Base-by-base conservation (phyloP, 2,329 filamentous ascomycete species). In the Westerdykella ornata region DNA sequence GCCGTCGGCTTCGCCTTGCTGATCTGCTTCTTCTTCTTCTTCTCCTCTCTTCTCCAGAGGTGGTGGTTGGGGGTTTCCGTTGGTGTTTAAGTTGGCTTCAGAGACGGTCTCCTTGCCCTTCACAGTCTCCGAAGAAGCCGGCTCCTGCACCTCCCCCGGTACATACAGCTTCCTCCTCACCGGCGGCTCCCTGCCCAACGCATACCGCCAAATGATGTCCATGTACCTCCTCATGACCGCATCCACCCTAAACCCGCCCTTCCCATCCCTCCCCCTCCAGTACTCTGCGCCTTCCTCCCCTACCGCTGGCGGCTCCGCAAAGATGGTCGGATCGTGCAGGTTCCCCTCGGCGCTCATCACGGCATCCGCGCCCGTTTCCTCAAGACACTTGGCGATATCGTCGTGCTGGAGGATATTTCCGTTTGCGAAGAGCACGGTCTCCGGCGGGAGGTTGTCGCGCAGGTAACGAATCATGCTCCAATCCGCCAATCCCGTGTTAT, bases 321-420 rank as follows among this genome's bases (percentile, higher is more conserved):
- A 98, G 33, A 98, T 84, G 2, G 80, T 81, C 0, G 92, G 92
- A 60, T 98, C 88, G 58, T 88, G 90, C 0, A 98, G 75, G 60
- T 96, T 95, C 0, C 88, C 92, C 67, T 98, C 92, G 4, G 92
- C 92, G 52, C 84, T 90, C 92, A 98, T 97, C 38, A 98, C 80
- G 14, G 78, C 92, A 63, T 98, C 92, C 1, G 83, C 90, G 1
- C 89, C 88, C 1, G 92, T 98, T 4, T 75, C 86, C 37, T 81
- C 77, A 15, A 98, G 70, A 58, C 90, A 97, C 15, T 70, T 71
- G 38, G 83, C 77, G 9, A 98, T 72, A 61, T 98, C 90, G 0
- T 74, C 81, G 44, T 84, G 76, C 62, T 86, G 84, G 44, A 98
- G 70, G 28, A 96, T 83, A 59, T 98, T 98, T 11, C 92, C 92